Evolutionary conservation across 1,139 yeast genomes (phyloP), one percentile per base, ranked within the genome.

Genomic region (Hansenula sp.): DNA sequence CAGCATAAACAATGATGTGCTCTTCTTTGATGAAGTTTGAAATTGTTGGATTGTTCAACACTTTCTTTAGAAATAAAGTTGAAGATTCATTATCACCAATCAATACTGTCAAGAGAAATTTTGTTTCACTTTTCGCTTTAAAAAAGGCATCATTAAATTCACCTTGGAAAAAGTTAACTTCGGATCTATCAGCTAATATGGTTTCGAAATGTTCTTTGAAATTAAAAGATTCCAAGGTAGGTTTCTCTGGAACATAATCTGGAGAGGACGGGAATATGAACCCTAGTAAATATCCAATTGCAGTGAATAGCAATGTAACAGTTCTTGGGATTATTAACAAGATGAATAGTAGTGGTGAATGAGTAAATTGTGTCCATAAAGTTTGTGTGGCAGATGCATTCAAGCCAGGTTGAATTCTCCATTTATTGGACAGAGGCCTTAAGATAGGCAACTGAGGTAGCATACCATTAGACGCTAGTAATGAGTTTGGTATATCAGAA

Each of bases 121-220:
- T 63, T 36, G 58, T 65, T 18, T 65, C 62, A 13, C 51, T 49
- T 36, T 59, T 59, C 40, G 65, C 60, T 16, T 49, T 41, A 11
- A 53, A 49, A 33, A 62, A 56, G 0, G 60, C 55, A n/a, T 57
- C 61, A 47, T 67, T 67, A 47, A 62, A 67, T 1, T 52, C 55
- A 2, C 51, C 51, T 33, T 50, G 46, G 35, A 40, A 49, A 6
- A 52, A 36, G n/a, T 47, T 44, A 11, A 50, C 18, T 2, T 38
- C 36, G 12, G 42, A 17, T 8, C 39, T 38, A 35, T 57, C 61
- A 9, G 50, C 51, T 1, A 56, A 51, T 6, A 48, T 1, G 0
- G 17, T 33, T 34, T 49, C 46, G 32, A 33, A 53, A 28, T 48
- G 38, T 9, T 43, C 34, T 3, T 34, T 32, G 10, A 57, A 44